Conservation (phyloP, 495 filamentous ascomycete species). For the Penicillium lagena region DNA sequence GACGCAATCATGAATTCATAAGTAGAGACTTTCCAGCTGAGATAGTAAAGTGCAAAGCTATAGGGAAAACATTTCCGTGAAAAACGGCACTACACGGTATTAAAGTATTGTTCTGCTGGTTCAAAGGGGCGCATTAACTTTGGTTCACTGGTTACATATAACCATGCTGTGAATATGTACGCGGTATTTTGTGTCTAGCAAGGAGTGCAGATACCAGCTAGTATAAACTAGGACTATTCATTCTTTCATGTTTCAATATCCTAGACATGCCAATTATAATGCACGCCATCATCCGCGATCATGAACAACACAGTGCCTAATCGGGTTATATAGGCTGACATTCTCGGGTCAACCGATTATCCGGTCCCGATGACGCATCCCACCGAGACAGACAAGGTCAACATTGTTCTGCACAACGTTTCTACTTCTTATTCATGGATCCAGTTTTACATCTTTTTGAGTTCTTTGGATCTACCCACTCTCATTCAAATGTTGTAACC, state of each 20-base stretch:
- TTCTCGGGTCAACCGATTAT: background rate
- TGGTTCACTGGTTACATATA: too few relatives aligned
- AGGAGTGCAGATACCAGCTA: background rate
- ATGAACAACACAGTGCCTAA: background rate
- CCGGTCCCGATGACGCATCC: slow-evolving; percentile 6
- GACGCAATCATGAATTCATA: background rate
- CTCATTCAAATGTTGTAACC: too few relatives aligned
- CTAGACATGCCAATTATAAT: too few relatives aligned
- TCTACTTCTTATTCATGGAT: too few relatives aligned
- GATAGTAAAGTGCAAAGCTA: background rate
- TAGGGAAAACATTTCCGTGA: too few relatives aligned
- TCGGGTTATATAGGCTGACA: slow-evolving; percentile 5
- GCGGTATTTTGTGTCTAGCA: background rate
- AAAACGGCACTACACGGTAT: too few relatives aligned
- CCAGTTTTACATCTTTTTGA: too few relatives aligned
- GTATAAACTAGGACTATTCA: background rate
- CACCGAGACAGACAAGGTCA: background rate
- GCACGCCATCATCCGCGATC: too few relatives aligned
- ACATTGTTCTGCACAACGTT: background rate
- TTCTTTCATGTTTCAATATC: background rate
- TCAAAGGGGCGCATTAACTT: background rate
- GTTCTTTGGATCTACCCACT: too few relatives aligned
- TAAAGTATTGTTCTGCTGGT: background rate
- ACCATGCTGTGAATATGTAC: too few relatives aligned
- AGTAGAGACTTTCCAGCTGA: background rate